These are phyloP conservation scores for Erysimum pusillum DNA, from an alignment of 441 rosid genomes.

Conservation along the genomic window DNA sequence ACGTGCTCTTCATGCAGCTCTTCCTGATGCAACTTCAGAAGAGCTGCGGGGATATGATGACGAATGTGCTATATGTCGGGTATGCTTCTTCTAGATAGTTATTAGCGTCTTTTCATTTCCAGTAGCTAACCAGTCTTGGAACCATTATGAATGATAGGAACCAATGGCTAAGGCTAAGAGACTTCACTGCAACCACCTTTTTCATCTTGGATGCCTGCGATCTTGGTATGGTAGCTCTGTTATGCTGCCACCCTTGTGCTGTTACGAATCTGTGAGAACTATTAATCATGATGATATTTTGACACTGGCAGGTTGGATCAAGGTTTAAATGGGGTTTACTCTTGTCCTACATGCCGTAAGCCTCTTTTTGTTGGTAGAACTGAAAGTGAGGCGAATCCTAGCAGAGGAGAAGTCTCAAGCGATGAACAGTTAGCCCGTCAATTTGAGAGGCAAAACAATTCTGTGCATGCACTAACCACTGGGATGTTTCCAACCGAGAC, in stretches of 20 bases:
- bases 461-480: slow-evolving; percentile 59
- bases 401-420: slow-evolving; percentile 54
- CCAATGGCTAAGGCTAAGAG: slow-evolving; percentile 98
- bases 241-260: not conserved
- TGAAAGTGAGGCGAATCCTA: slow-evolving; percentile 64
- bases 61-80: slow-evolving; percentile 99
- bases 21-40: slow-evolving; percentile 93
- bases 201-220: slow-evolving; percentile 97
- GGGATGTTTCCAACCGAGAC: slow-evolving; percentile 75
- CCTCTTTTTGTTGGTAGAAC: slow-evolving; percentile 80
- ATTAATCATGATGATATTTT: slow-evolving; percentile 42
- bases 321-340: slow-evolving; percentile 83
- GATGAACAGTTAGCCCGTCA: slow-evolving; percentile 88
- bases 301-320: slow-evolving; percentile 89
- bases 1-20: slow-evolving; percentile 93
- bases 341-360: slow-evolving; percentile 97
- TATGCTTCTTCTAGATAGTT: slow-evolving; percentile 50
- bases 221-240: slow-evolving; percentile 65
- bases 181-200: slow-evolving; percentile 89
- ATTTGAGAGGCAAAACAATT: slow-evolving; percentile 64
- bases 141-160: slow-evolving; percentile 66
- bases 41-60: slow-evolving; percentile 89
- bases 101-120: slow-evolving; percentile 21
- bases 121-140: slow-evolving; percentile 33
- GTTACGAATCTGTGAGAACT: slow-evolving; percentile 8